Percentiles rank a stretch among this genome's conserved stretches.
phyloP scores from a whole-genome alignment of 495 filamentous ascomycete genomes.

The Tuber borchii region DNA sequence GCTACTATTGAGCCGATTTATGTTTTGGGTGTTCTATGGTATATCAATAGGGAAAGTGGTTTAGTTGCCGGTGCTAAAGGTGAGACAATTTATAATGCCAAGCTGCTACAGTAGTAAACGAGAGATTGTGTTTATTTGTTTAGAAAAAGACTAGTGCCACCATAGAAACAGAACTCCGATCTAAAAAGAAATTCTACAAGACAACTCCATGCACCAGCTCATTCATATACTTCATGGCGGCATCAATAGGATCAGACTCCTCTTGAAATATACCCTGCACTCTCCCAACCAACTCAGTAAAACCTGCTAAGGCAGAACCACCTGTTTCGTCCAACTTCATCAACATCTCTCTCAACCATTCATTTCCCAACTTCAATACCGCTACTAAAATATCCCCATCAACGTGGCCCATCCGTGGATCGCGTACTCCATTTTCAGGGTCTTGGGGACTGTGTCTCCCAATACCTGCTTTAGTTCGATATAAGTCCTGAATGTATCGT shows the following conservation, averaged over 20 bases:
- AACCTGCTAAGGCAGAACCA: conserved; percentile 17
- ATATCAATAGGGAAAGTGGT: neutral
- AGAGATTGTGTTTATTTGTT: neutral
- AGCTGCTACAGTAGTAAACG: neutral
- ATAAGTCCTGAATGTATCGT: conserved; percentile 34
- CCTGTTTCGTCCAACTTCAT: conserved; percentile 18
- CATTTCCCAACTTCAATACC: conserved; percentile 31
- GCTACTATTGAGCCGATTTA: neutral
- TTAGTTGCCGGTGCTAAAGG: neutral
- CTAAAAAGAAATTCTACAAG: conserved; percentile 30
- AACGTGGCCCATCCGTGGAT: conserved; percentile 31
- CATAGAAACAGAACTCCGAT: neutral
- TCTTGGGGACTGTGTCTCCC: conserved; percentile 7
- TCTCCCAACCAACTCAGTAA: conserved; percentile 49
- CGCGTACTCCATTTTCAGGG: conserved; percentile 9
- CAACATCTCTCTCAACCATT: conserved; percentile 33
- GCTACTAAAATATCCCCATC: conserved; percentile 35
- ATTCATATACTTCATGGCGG: conserved; percentile 49
- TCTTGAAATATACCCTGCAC: conserved; percentile 49
- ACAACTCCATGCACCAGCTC: conserved; percentile 42
- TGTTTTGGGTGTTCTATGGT: neutral
- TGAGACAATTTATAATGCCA: neutral
- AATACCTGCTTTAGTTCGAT: conserved; percentile 19
- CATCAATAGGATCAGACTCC: conserved; percentile 46
- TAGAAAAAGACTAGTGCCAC: neutral